Evolutionary conservation across 441 rosid genomes (phyloP), one percentile per base, ranked within the genome.

Genomic region (Populus tomentosa): DNA sequence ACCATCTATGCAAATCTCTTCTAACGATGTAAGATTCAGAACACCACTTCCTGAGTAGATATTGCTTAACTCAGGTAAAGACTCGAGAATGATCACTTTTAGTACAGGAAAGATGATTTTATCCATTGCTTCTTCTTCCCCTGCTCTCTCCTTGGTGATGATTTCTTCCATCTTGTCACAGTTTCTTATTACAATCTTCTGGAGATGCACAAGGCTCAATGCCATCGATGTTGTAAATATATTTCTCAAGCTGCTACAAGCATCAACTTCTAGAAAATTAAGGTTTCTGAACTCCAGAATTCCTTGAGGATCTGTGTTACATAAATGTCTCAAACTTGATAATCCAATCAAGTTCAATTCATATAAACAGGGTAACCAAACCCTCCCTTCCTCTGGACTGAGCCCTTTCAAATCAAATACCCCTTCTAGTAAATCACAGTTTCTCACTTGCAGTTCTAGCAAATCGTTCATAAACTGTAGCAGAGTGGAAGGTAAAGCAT

Each of bases 221-320:
- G 40, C 73, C 69, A 73, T 61, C 20, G 83, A 53, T 0, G 67
- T 64, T 59, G 80, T 79, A 28, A 74, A 77, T 28, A 79, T 24
- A 75, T 71, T 67, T 59, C n/a, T 73, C 77, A 84, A 67, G 75
- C 79, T 78, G 72, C 80, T 40, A 24, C 79, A 82, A 9, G 67
- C 76, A 14, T 72, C 38, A 67, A 78, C 14, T 3, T 72, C 46
- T 2, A 83, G 38, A 7, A 4, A 13, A 30, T 10, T 65, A 4
- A 83, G 75, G 61, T 66, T 67, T 16, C 18, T 40, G 6, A 83
- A 75, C 16, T 32, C 24, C 33, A 67, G 36, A 14, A 11, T 33
- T 7, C 35, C 66, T 21, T 2, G 33, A 7, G 26, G 6, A 66
- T 74, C 5, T 5, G 10, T 21, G 20, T 46, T 56, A 50, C 76